Conservation (phyloP, 192 early-diverging fungal genomes). For the Globomyces pollinis-pini region DNA sequence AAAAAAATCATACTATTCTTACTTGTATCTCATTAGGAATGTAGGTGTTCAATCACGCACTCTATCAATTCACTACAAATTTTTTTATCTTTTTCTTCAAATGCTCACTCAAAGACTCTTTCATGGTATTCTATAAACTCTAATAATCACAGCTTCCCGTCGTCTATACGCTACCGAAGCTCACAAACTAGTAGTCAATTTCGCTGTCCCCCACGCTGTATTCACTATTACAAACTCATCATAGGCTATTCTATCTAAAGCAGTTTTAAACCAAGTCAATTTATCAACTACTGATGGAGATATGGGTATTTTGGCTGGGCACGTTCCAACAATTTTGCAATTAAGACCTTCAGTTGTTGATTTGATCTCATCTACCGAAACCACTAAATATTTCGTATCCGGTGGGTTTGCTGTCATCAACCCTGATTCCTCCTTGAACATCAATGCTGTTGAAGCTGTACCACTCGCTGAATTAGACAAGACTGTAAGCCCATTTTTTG, state of each 20-base stretch:
- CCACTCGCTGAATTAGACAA: conserved; percentile 78
- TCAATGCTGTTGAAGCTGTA: conserved; percentile 93
- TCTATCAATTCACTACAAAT: too few relatives aligned
- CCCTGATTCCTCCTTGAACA: conserved; percentile 91
- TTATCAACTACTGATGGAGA: conserved; percentile 85
- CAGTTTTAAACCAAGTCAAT: conserved; percentile 52
- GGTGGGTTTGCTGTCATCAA: conserved; percentile 97
- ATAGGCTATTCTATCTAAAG: background rate
- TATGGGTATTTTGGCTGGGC: conserved; percentile 96
- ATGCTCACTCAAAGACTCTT: background rate
- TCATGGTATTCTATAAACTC: background rate
- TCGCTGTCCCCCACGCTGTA: conserved; percentile 86
- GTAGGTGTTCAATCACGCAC: too few relatives aligned
- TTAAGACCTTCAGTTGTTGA: conserved; percentile 85
- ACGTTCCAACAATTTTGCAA: conserved; percentile 95
- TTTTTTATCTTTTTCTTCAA: background rate
- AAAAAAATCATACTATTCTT: too few relatives aligned
- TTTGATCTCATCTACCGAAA: conserved; percentile 62
- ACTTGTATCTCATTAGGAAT: too few relatives aligned
- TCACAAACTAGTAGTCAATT: conserved; percentile 77
- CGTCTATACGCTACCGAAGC: conserved; percentile 78
- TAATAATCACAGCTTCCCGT: conserved; percentile 7
- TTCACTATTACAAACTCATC: too few relatives aligned
- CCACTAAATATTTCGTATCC: conserved; percentile 91
- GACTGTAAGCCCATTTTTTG: too few relatives aligned